Base-by-base conservation (phyloP, 1,284 basidiomycete genomes). In the Malassezia furfur region DNA sequence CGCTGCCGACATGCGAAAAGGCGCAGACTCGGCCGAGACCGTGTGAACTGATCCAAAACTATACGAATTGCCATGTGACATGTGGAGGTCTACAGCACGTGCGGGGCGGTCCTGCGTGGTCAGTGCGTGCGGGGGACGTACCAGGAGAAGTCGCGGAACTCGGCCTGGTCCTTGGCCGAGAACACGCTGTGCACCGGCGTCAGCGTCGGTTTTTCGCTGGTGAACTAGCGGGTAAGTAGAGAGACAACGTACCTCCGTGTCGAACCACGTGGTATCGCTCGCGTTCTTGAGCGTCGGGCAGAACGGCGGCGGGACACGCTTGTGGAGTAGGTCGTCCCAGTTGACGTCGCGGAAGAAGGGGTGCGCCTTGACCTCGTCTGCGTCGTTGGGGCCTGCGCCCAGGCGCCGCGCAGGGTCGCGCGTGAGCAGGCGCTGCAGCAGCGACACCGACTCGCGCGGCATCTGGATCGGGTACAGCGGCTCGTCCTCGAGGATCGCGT, bases 401-500 rank as follows among this genome's bases (percentile, higher is more conserved):
- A 99, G 81, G 60, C 94, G 86, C 43, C 87, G 85, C 25, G 77
- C 72, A n/a, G 94, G 91, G 74, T 99, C 94, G 39, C 93, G 84
- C 1, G 90, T 94, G 61, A 98, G 79, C 8, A 98, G 44, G 80
- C 91, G 90, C 74, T 96, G 91, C 57, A 98, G 76, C 48, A 98
- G 87, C 21, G 89, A 91, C 47, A 98, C 93, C 15, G 91, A 91
- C 69, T 96, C 93, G 52, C 89, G 82, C 7, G 93, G 94, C 94
- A 98, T 98, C n/a, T 94, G 96, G 68, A 99, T 94, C 2, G 94
- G 94, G 77, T 98, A 99, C 62, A 99, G 76, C 39, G 93, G 91
- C 75, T 98, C 94, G 75, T 98, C 94, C 76, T 98, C 94, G 50
- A 99, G 78, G 68, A 98, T 98, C 37, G 94, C 94, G 76, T 98